A percentile compares a stretch with the other conserved stretches of the same genome.
Evolutionary conservation across 2,329 filamentous ascomycete species (phyloP).

Genomic region (Aureobasidium melanogenum): DNA sequence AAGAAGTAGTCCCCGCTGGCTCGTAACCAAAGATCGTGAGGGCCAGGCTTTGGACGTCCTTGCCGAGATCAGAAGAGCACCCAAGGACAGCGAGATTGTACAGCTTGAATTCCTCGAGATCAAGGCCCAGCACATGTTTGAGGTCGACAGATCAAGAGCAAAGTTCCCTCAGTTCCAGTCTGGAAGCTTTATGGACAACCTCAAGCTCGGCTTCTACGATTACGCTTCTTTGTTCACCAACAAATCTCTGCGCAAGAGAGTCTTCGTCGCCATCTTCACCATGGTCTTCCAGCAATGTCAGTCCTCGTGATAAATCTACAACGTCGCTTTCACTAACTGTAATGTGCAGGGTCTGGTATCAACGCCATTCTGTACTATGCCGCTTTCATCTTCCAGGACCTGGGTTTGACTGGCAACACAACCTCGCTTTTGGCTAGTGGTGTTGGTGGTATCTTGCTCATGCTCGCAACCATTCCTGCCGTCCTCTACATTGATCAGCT

Average conservation of each 20-base stretch:
- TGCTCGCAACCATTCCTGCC: conserved; percentile 55
- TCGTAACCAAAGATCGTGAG: conserved; percentile 20
- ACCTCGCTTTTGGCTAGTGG: conserved; percentile 55
- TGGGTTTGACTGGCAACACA: conserved; percentile 35
- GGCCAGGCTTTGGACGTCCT: conserved; percentile 20
- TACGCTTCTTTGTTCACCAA: conserved; percentile 13
- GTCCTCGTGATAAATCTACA: neutral
- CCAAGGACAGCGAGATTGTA: conserved; percentile 17
- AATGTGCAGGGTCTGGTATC: conserved; percentile 23
- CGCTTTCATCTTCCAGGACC: conserved; percentile 38
- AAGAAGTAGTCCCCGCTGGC: conserved; percentile 20
- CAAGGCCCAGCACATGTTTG: conserved; percentile 21
- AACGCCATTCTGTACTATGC: conserved; percentile 42
- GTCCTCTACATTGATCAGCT: conserved; percentile 56
- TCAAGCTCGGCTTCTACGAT: conserved; percentile 9
- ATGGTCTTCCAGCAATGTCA: conserved; percentile 11
- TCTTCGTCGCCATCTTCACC: conserved; percentile 9
- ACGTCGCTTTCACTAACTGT: neutral
- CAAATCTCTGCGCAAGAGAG: conserved; percentile 10
- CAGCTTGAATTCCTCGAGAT: conserved; percentile 24
- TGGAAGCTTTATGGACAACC: conserved; percentile 6
- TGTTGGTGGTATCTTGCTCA: conserved; percentile 60
- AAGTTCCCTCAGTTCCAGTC: conserved; percentile 31
- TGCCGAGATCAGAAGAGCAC: conserved; percentile 19
- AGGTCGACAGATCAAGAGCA: conserved; percentile 17